These are phyloP conservation scores for Zygosaccharomyces pseudobailii DNA, from an alignment of 1,139 yeast species.

Conservation along the genomic window DNA sequence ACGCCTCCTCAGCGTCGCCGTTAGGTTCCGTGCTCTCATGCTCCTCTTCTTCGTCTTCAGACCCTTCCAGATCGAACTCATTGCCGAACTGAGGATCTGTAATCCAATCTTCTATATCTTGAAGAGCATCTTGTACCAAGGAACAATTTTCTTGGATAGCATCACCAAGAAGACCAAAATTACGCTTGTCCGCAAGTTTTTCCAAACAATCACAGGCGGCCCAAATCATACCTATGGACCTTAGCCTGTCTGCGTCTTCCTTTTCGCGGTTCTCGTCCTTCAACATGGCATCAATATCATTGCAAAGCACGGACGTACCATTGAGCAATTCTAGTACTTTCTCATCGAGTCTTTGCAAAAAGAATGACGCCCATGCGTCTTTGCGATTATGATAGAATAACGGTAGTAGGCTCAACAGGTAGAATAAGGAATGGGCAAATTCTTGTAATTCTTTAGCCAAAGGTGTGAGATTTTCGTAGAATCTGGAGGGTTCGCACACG, in stretches of 20 bases:
- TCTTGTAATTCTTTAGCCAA: constrained; percentile 52
- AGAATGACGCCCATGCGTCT: constrained; percentile 38
- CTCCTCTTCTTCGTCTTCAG: constrained; percentile 35
- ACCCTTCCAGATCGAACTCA: constrained; percentile 35
- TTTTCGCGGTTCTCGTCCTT: constrained; percentile 16
- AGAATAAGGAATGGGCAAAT: constrained; percentile 43
- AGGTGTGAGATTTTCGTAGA: constrained; percentile 37
- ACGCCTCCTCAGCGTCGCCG: constrained; percentile 29
- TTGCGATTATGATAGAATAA: constrained; percentile 32
- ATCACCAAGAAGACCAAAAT: constrained; percentile 45
- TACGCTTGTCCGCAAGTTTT: constrained; percentile 43
- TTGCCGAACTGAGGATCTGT: constrained; percentile 51
- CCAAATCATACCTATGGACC: constrained; percentile 65
- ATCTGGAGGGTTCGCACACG: constrained; percentile 52
- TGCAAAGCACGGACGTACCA: constrained; percentile 31
- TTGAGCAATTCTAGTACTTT: constrained; percentile 35
- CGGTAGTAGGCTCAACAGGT: constrained; percentile 46
- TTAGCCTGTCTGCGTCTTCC: constrained; percentile 41
- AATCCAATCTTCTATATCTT: constrained; percentile 65
- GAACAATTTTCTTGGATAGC: constrained; percentile 44
- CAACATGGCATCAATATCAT: constrained; percentile 31
- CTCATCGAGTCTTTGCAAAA: constrained; percentile 39
- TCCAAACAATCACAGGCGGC: constrained; percentile 47
- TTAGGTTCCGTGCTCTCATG: constrained; percentile 27
- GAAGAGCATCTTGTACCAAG: constrained; percentile 57